These are phyloP conservation scores for Periconia digitata DNA, from an alignment of 2,329 filamentous ascomycete genomes.

Conservation along the genomic window DNA sequence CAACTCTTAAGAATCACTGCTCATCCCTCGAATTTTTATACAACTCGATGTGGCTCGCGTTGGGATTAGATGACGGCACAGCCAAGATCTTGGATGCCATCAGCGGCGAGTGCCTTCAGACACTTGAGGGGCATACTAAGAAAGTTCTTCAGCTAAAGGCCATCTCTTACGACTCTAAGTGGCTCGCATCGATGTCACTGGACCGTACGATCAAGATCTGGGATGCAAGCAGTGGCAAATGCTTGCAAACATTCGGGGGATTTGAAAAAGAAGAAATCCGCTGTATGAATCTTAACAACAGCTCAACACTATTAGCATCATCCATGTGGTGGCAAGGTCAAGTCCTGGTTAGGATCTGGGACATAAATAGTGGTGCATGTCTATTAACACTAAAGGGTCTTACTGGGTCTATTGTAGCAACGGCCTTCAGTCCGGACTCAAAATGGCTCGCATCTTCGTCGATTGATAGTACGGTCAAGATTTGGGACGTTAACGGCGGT, in stretches of 20 bases:
- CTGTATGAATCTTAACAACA: slow-evolving; percentile 20
- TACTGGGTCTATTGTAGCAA: background rate
- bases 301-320: slow-evolving; percentile 18
- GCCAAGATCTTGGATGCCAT: slow-evolving; percentile 7
- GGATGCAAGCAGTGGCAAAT: slow-evolving; percentile 2
- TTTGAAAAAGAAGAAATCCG: slow-evolving; percentile 12
- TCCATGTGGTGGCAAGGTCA: background rate
- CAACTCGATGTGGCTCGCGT: slow-evolving; percentile 15
- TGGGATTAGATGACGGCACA: slow-evolving; percentile 5
- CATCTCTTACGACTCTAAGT: slow-evolving; percentile 12
- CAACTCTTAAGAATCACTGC: slow-evolving; percentile 5
- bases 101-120: slow-evolving; percentile 14
- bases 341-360: slow-evolving; percentile 4
- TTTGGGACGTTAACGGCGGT: slow-evolving; percentile 10
- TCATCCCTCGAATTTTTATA: slow-evolving; percentile 14
- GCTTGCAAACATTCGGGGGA: slow-evolving; percentile 20
- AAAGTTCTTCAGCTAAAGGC: slow-evolving; percentile 8
- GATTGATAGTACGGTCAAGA: too few species aligned
- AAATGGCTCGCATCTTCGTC: too few species aligned
- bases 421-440: slow-evolving; percentile 2
- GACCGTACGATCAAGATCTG: background rate
- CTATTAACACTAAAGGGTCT: slow-evolving; percentile 1
- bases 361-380: slow-evolving; percentile 1
- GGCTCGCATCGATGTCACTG: background rate
- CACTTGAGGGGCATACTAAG: slow-evolving; percentile 4